A percentile compares a stretch with the other conserved stretches of the same genome.
Conservation (phyloP, 805 yeast genomes). For the baker's yeast (Saccharomyces cerevisiae) region DNA sequence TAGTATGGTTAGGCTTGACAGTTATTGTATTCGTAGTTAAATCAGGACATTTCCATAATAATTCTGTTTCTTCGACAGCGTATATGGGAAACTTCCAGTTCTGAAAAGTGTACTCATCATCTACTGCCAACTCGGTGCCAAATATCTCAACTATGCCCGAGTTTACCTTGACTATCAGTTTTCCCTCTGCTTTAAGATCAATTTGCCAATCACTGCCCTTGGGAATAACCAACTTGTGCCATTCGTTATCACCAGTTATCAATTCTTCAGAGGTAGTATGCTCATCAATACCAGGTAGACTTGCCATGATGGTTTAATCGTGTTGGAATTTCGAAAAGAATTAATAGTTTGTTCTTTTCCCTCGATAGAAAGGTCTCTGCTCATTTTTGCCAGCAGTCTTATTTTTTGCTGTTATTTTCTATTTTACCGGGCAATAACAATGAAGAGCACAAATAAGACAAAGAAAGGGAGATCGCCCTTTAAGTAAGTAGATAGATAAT, state of each 20-base stretch:
- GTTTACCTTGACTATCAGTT: conserved; percentile 31
- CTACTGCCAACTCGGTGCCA: conserved; percentile 84
- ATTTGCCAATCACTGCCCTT: conserved; percentile 28
- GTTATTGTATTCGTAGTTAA: conserved; percentile 31
- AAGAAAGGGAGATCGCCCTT: not conserved
- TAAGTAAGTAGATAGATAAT: not conserved
- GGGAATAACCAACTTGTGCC: conserved; percentile 13
- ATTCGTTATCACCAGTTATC: conserved; percentile 13
- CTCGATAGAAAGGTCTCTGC: not conserved
- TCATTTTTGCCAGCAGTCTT: not conserved
- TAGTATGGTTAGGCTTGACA: conserved; percentile 54
- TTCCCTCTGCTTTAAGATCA: conserved; percentile 35
- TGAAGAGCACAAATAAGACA: not conserved
- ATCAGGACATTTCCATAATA: conserved; percentile 38
- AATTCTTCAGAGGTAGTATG: conserved; percentile 7
- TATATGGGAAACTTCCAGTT: conserved; percentile 49
- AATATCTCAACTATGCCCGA: conserved; percentile 80
- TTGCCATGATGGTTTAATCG: conserved; percentile 6
- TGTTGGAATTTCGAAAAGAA: not conserved
- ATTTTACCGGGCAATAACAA: not conserved
- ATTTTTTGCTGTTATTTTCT: not conserved
- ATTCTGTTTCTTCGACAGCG: conserved; percentile 57
- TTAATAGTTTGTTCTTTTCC: not conserved
- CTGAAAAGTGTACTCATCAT: conserved; percentile 49
- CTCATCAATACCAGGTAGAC: conserved; percentile 17